Conservation (phyloP, 768 basidiomycete species). For the Tricholoma flavovirens region DNA sequence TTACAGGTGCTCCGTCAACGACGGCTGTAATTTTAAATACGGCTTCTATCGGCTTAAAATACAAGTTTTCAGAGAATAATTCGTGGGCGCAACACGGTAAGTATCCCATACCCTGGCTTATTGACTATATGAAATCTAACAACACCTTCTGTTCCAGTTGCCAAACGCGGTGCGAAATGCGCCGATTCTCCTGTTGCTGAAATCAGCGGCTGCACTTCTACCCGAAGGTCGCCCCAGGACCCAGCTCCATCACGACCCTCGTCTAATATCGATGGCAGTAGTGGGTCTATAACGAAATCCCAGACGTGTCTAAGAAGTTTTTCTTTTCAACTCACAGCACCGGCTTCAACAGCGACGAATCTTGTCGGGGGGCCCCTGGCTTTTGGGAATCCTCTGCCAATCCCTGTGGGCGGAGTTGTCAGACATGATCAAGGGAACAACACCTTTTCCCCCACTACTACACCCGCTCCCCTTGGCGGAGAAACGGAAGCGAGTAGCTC, state of each 20-base stretch:
- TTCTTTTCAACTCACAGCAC: not conserved
- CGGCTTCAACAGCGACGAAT: not conserved
- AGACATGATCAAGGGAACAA: not conserved
- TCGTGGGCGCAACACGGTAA: not conserved
- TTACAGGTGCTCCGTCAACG: slow-evolving; percentile 8
- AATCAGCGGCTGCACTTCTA: not conserved
- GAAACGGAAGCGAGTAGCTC: not conserved
- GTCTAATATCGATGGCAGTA: not conserved
- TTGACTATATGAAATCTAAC: not conserved
- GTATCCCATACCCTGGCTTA: not conserved
- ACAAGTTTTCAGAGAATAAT: not conserved
- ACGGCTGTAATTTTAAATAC: not conserved
- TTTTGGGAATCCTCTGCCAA: not conserved
- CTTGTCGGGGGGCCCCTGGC: not conserved
- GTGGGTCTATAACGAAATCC: not conserved
- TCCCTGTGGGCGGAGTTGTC: not conserved
- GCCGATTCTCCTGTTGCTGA: not conserved
- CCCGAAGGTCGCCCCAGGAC: not conserved
- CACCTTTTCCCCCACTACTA: not conserved
- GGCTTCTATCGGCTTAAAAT: not conserved
- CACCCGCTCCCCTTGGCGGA: not conserved
- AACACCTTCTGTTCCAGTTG: not conserved
- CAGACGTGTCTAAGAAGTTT: not conserved
- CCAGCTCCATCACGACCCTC: not conserved
- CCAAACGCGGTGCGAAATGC: not conserved